Conservation (phyloP, 2,329 filamentous ascomycete species). For the Leptographium radiaticola region DNA sequence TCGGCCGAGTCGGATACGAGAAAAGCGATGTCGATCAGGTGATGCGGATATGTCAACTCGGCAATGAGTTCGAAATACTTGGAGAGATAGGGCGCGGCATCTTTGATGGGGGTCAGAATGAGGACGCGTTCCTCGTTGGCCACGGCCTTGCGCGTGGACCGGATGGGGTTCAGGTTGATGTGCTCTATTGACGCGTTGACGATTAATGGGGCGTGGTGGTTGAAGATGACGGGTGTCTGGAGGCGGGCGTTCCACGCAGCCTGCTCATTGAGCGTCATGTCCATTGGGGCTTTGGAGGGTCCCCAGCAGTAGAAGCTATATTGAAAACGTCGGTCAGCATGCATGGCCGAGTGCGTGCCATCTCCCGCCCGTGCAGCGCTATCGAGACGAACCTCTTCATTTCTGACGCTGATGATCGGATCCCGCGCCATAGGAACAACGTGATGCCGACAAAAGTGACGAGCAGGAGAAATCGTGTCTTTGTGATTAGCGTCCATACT, state of each 20-base stretch:
- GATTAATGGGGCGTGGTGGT: slow-evolving; percentile 79
- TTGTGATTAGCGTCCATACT: slow-evolving; percentile 56
- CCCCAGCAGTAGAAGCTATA: slow-evolving; percentile 93
- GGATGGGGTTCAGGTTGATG: slow-evolving; percentile 74
- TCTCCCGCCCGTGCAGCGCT: no score
- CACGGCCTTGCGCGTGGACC: slow-evolving; percentile 65
- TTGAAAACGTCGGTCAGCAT: not conserved
- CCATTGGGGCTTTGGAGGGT: slow-evolving; percentile 86
- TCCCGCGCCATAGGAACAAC: slow-evolving; percentile 76
- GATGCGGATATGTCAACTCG: slow-evolving; percentile 84
- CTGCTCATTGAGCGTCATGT: slow-evolving; percentile 86
- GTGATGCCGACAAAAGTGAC: slow-evolving; percentile 57
- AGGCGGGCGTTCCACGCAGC: slow-evolving; percentile 79
- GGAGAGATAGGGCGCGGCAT: slow-evolving; percentile 67
- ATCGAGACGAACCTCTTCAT: slow-evolving; percentile 65
- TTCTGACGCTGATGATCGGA: slow-evolving; percentile 67
- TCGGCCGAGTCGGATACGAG: slow-evolving; percentile 85
- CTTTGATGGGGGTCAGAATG: slow-evolving; percentile 83
- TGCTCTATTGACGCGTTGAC: slow-evolving; percentile 73
- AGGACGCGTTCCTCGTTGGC: slow-evolving; percentile 77
- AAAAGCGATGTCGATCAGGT: slow-evolving; percentile 90
- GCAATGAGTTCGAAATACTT: slow-evolving; percentile 91
- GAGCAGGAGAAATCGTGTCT: slow-evolving; percentile 64
- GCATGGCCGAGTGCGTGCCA: not conserved
- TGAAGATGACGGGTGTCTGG: slow-evolving; percentile 89